phyloP scores from a whole-genome alignment of 2,329 filamentous ascomycete genomes.

The Fusarium solani-melongenae region DNA sequence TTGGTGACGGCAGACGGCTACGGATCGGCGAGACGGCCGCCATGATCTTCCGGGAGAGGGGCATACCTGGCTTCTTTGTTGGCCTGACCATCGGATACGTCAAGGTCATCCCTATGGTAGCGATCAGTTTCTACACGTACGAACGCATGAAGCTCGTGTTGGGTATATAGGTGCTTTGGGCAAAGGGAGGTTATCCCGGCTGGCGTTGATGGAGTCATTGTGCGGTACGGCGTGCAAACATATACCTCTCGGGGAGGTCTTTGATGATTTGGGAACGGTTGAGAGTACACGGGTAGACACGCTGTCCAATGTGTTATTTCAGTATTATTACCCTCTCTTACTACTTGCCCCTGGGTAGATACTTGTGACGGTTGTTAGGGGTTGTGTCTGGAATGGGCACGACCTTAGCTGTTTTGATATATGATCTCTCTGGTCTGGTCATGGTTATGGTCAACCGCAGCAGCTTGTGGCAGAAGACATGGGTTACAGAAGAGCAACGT shows the following conservation, averaged over 20 bases:
- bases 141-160: slow-evolving; percentile 72
- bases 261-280: slow-evolving; percentile 7
- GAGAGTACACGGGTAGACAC: slow-evolving; percentile 18
- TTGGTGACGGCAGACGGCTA: slow-evolving; percentile 86
- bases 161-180: slow-evolving; percentile 64
- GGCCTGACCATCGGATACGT: slow-evolving; percentile 94
- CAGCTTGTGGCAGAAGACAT: neutral
- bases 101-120: slow-evolving; percentile 91
- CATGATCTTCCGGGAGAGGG: slow-evolving; percentile 80
- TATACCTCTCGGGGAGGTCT: slow-evolving; percentile 22
- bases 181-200: slow-evolving; percentile 13
- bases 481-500: neutral
- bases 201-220: slow-evolving; percentile 42
- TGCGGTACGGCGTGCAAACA: slow-evolving; percentile 21
- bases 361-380: neutral
- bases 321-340: neutral
- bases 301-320: slow-evolving; percentile 10
- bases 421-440: neutral
- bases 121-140: slow-evolving; percentile 75
- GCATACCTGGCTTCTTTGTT: slow-evolving; percentile 87
- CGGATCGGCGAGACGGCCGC: slow-evolving; percentile 81
- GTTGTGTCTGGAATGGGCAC: neutral
- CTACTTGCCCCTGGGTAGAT: neutral
- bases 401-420: neutral
- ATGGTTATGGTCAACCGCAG: neutral